These are phyloP conservation scores for Tylopilus vinaceipallidus DNA, from an alignment of 768 basidiomycete species.

Conservation along the genomic window DNA sequence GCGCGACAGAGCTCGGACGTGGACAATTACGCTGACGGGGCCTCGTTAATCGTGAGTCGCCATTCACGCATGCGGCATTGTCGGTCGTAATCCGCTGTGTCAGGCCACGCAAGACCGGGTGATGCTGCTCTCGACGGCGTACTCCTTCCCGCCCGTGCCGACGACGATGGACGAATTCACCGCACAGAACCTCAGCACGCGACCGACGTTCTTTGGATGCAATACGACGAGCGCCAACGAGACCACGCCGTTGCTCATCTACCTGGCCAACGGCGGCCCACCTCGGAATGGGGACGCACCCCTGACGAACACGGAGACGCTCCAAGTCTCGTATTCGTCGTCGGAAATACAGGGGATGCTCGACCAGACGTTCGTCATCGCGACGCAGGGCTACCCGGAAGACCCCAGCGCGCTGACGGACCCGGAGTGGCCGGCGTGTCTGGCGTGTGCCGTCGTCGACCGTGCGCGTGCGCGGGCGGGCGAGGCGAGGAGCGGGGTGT, in stretches of 20 bases:
- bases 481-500: slow-evolving; percentile 29
- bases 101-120: slow-evolving; percentile 40
- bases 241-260: slow-evolving; percentile 49
- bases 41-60: slow-evolving; percentile 25
- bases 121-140: slow-evolving; percentile 31
- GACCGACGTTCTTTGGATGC: slow-evolving; percentile 50
- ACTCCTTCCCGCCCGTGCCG: slow-evolving; percentile 35
- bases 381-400: slow-evolving; percentile 42
- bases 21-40: slow-evolving; percentile 23
- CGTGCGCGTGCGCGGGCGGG: slow-evolving; percentile 35
- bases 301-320: slow-evolving; percentile 43
- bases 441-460: slow-evolving; percentile 54
- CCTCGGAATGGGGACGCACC: slow-evolving; percentile 37
- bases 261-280: slow-evolving; percentile 55
- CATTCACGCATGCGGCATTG: not conserved
- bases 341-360: slow-evolving; percentile 44
- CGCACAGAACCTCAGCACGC: slow-evolving; percentile 34
- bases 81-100: not conserved
- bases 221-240: slow-evolving; percentile 22
- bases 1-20: slow-evolving; percentile 13
- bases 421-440: slow-evolving; percentile 44
- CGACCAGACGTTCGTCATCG: slow-evolving; percentile 41
- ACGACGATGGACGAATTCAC: slow-evolving; percentile 28
- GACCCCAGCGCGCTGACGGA: slow-evolving; percentile 31
- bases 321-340: slow-evolving; percentile 36